These are phyloP conservation scores for Podila horticola DNA, from an alignment of 192 early-diverging fungal species.

Conservation along the genomic window DNA sequence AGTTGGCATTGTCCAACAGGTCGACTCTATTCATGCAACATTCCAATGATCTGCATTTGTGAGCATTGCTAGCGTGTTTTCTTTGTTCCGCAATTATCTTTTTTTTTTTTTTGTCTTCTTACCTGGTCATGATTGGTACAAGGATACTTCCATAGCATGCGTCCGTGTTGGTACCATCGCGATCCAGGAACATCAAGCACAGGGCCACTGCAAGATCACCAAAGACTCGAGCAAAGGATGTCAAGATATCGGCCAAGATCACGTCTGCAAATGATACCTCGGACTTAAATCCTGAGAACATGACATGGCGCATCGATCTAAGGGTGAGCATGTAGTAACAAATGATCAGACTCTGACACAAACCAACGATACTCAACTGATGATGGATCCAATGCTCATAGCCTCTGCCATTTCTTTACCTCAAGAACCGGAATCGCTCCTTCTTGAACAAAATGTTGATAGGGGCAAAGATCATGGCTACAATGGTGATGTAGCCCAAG, in stretches of 20 bases:
- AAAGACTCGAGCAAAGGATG: constrained; percentile 90
- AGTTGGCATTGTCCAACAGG: not conserved
- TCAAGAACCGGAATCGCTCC: constrained; percentile 64
- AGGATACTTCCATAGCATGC: constrained; percentile 61
- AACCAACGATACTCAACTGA: not conserved
- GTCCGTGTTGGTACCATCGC: constrained; percentile 38
- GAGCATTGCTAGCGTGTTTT: too few species aligned
- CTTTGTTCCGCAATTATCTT: too few species aligned
- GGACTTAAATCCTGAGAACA: constrained; percentile 59
- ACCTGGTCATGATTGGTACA: constrained; percentile 77
- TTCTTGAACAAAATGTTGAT: constrained; percentile 56
- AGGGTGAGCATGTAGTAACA: not conserved
- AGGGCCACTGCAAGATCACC: constrained; percentile 81
- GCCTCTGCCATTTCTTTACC: constrained; percentile 36
- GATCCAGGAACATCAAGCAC: constrained; percentile 66
- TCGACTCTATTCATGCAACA: too few species aligned
- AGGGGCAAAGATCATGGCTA: constrained; percentile 59
- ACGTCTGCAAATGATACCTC: constrained; percentile 80
- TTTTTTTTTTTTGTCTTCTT: constrained; percentile 11
- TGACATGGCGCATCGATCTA: constrained; percentile 61
- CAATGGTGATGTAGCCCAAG: constrained; percentile 53
- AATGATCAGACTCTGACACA: not conserved
- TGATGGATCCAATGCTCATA: not conserved
- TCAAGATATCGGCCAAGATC: constrained; percentile 95
- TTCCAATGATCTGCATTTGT: too few species aligned